Conservation (phyloP, 2,329 filamentous ascomycete species). For the Cladophialophora bantiana region DNA sequence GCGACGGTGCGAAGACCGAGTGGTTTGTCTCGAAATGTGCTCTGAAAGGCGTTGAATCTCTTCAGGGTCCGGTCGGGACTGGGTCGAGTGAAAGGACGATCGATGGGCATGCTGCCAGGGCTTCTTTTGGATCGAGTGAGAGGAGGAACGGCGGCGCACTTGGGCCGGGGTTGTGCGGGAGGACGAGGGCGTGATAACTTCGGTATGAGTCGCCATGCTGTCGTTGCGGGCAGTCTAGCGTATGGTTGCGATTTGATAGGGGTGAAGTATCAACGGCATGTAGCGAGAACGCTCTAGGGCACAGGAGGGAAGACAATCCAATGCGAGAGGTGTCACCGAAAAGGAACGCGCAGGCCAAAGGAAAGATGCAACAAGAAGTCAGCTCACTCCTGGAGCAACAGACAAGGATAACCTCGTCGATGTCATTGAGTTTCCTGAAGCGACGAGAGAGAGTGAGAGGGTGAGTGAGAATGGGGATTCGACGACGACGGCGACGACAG, state of each 20-base stretch:
- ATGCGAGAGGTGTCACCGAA: not conserved
- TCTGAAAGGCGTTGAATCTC: conserved; percentile 36
- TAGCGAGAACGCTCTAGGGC: not conserved
- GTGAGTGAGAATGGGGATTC: not conserved
- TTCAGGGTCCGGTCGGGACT: conserved; percentile 36
- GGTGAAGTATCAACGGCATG: not conserved
- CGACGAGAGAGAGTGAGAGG: not conserved
- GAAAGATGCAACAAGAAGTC: conserved; percentile 48
- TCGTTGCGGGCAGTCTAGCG: not conserved
- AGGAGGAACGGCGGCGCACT: conserved; percentile 34
- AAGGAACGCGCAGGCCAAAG: not conserved
- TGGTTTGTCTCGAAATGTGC: conserved; percentile 32
- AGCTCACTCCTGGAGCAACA: conserved; percentile 25
- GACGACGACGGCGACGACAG: not conserved
- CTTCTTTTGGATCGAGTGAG: conserved; percentile 35
- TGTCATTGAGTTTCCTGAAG: not conserved
- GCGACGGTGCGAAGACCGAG: conserved; percentile 33
- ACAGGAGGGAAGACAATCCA: not conserved
- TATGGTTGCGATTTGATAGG: not conserved
- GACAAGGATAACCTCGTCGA: not conserved
- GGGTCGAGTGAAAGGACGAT: conserved; percentile 34
- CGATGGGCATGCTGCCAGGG: conserved; percentile 34
- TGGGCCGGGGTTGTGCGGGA: conserved; percentile 17
- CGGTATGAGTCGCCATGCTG: conserved; percentile 30
- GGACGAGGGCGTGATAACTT: conserved; percentile 26